Evolutionary conservation across 1,284 basidiomycete species (phyloP), one percentile per base, ranked within the genome.

Genomic region (Microbotryomycetes sp.): DNA sequence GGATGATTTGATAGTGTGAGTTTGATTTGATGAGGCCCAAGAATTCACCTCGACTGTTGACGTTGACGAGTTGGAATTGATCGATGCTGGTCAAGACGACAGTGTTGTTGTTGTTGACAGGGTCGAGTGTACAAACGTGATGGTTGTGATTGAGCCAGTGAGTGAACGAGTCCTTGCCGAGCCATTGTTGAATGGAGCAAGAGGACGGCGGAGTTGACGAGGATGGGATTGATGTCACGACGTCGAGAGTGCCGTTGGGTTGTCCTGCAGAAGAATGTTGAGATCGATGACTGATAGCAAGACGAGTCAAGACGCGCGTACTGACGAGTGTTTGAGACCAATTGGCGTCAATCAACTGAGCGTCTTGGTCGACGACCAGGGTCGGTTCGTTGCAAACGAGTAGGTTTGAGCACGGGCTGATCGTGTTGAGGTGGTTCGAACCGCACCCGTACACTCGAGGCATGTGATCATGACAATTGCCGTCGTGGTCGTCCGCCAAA

Each of bases 1-100:
- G 36, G 9, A 25, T 5, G n/a, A 6, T 15, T 12, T 3, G 26
- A 1, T 26, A 30, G 22, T 16, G n/a, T 26, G 28, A n/a, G 30
- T 15, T 49, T 57, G 50, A 22, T 61, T 59, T 48, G 3, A 47
- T 23, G 6, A 56, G 49, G n/a, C 36, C 53, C 14, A 66, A 36
- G 6, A 61, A 0, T 36, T 66, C 58, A 6, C 65, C 65, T 23
- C 46, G 46, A 15, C 56, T 52, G 42, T 64, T 66, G 50, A 61
- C 49, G 4, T 19, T 25, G n/a, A 56, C 59, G 16, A 29, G 22
- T 0, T 3, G 3, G 29, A 53, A 59, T n/a, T n/a, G n/a, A n/a
- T n/a, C n/a, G n/a, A n/a, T n/a, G n/a, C n/a, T n/a, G n/a, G n/a
- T n/a, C n/a, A n/a, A n/a, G n/a, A n/a, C n/a, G n/a, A n/a, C n/a